Evolutionary conservation across 208 protist species (phyloP), one percentile per base, ranked within the genome.

Genomic region (Acanthamoeba culbertsoni): DNA sequence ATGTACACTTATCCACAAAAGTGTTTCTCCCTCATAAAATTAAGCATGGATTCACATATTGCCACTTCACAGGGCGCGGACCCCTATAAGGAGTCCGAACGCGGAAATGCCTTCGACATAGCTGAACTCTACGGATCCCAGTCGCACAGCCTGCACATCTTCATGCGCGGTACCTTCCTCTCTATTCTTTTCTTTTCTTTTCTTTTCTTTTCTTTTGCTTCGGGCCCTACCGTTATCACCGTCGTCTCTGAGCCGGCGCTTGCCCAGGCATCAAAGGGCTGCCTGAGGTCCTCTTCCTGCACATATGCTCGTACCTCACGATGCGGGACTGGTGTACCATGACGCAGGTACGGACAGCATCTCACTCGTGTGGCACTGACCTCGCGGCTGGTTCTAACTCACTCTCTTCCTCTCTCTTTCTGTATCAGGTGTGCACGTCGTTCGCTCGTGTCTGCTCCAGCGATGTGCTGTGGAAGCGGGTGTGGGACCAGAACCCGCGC

Each of bases 401-500:
- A n/a, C n/a, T n/a, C n/a, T n/a, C n/a, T n/a, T n/a, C n/a, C n/a
- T n/a, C n/a, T n/a, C n/a, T n/a, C 28, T 12, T 68, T n/a, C 7
- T 53, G 42, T 10, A 45, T 18, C 8, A 91, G 84, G 84, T 91
- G 3, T 63, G 59, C 31, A 28, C 53, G 35, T 42, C 59, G 16
- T 91, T 91, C 68, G 3, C 84, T 26, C 51, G 59, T 6, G 35
- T 68, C 23, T 71, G 84, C 16, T 73, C 55, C 0, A 33, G 48
- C 23, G 84, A 91, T 5, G 31, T 20, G 59, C 53, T 91, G n/a
- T 91, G 84, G 84, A 63, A 91, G 55, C 55, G n/a, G 5, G 26
- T 73, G 14, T 91, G 51, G 55, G 84, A 91, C 23, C 84, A 91
- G 42, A 14, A 91, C 53, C 51, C 59, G 35, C 84, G 59, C 55